These are phyloP conservation scores for Trichophyton simii DNA, from an alignment of 2,329 filamentous ascomycete species.

Conservation along the genomic window DNA sequence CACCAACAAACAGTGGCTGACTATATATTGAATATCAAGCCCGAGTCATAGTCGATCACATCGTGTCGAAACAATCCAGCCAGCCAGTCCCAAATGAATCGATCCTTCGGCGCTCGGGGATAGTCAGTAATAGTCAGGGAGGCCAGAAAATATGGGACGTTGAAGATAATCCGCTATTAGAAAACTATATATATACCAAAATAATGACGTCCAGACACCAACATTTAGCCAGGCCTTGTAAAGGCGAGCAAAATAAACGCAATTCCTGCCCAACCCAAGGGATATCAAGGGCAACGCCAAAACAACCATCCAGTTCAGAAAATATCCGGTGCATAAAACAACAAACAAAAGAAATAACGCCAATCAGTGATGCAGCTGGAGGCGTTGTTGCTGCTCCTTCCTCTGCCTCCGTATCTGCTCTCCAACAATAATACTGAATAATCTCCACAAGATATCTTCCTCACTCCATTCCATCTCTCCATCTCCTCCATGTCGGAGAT, in stretches of 20 bases:
- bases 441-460: constrained; percentile 31
- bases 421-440: constrained; percentile 37
- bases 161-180: background rate
- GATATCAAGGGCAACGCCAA: background rate
- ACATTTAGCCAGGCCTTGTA: background rate
- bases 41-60: background rate
- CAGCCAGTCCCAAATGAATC: too few relatives aligned
- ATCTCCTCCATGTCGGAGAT: constrained; percentile 25
- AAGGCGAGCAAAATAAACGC: background rate
- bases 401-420: constrained; percentile 33
- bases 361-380: background rate
- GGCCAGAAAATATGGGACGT: background rate
- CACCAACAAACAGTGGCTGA: background rate
- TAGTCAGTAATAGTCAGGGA: background rate
- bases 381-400: constrained; percentile 14
- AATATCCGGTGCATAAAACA: background rate
- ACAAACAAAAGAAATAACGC: background rate
- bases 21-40: background rate
- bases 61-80: background rate
- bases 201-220: background rate
- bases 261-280: background rate
- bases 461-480: constrained; percentile 33
- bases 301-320: background rate
- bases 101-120: background rate
- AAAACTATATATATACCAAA: background rate